Evolutionary conservation across 345 rosid species (phyloP).

Genomic region (Citrus unshiu): DNA sequence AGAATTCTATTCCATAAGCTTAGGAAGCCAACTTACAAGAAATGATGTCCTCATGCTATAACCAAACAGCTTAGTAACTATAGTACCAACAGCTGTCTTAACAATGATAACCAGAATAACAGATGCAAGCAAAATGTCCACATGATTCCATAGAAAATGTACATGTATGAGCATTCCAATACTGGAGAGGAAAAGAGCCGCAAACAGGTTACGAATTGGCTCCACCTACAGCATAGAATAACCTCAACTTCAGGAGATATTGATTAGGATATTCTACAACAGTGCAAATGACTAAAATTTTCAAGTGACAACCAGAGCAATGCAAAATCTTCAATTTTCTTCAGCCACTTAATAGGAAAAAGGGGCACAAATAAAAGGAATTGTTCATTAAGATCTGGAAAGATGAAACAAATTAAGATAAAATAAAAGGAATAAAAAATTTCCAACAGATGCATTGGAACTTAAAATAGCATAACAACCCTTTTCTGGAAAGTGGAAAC

Average conservation of each 20-base stretch:
- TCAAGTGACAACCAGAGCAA: not conserved
- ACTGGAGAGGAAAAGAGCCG: conserved; percentile 96
- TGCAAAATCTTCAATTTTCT: not conserved
- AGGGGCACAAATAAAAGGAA: not conserved
- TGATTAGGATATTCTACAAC: not conserved
- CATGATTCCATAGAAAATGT: conserved; percentile 97
- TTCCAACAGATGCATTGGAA: not conserved
- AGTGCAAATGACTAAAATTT: not conserved
- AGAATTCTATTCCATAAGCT: conserved; percentile 6
- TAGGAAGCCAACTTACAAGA: conserved; percentile 55
- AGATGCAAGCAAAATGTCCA: conserved; percentile 93
- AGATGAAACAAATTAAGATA: not conserved
- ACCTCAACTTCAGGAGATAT: not conserved
- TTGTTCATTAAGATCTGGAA: not conserved
- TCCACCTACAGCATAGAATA: conserved; percentile 63
- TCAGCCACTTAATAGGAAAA: not conserved
- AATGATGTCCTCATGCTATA: conserved; percentile 82
- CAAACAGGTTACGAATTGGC: conserved; percentile 92
- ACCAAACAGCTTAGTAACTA: conserved; percentile 72
- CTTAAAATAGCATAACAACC: not conserved
- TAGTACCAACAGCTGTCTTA: conserved; percentile 76
- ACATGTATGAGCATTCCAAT: conserved; percentile 98
- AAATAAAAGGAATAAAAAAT: not conserved
- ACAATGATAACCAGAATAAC: conserved; percentile 88
- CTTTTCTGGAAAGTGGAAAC: not conserved